Evolutionary conservation across 2,329 filamentous ascomycete genomes (phyloP).

Genomic region (Penicillium thymicola): DNA sequence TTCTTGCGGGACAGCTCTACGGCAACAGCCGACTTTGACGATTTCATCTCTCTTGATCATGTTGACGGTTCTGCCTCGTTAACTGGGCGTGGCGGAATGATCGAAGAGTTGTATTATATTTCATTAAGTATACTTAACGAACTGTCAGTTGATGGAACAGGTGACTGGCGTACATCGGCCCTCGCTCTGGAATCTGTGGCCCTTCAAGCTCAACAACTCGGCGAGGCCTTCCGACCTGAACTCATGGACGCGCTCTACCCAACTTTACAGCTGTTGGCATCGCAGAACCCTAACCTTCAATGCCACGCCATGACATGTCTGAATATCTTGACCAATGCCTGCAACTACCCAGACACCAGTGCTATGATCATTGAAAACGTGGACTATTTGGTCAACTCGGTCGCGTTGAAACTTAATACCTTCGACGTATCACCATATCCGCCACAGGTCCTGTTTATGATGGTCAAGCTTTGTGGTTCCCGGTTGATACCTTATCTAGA

Average conservation of each 20-base stretch:
- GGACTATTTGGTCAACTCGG: constrained; percentile 93
- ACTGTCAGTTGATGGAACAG: constrained; percentile 34
- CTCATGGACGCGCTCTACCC: constrained; percentile 90
- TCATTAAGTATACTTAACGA: constrained; percentile 43
- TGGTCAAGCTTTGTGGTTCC: constrained; percentile 82
- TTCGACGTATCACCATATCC: constrained; percentile 90
- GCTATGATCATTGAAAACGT: constrained; percentile 85
- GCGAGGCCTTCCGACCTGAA: constrained; percentile 71
- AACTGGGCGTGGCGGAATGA: constrained; percentile 33
- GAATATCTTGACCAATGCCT: constrained; percentile 72
- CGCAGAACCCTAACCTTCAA: constrained; percentile 63
- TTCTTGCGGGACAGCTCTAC: constrained; percentile 58
- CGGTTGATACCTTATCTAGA: constrained; percentile 82
- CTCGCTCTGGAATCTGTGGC: constrained; percentile 78
- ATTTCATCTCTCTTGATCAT: constrained; percentile 60
- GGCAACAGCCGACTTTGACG: constrained; percentile 56
- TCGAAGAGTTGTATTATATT: constrained; percentile 46
- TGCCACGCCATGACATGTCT: constrained; percentile 79
- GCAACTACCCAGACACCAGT: constrained; percentile 70
- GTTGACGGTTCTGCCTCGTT: constrained; percentile 28
- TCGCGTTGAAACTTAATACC: constrained; percentile 83
- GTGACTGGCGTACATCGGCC: constrained; percentile 71
- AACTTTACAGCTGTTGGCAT: constrained; percentile 82
- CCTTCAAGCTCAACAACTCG: constrained; percentile 66
- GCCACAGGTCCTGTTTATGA: constrained; percentile 88